Evolutionary conservation across 441 rosid species (phyloP), one percentile per base, ranked within the genome.

Genomic region (Adansonia madagascariensis): DNA sequence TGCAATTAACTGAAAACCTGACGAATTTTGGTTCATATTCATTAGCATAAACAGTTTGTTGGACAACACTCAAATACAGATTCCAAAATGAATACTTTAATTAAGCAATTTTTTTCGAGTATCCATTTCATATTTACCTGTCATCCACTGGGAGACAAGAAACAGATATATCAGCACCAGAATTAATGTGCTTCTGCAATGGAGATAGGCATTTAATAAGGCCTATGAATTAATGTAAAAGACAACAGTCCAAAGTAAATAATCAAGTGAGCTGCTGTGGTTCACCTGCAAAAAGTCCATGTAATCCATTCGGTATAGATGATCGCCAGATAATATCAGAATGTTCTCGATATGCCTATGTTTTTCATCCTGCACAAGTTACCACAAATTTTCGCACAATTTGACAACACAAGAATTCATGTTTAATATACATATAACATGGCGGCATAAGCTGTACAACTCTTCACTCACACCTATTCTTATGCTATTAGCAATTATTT

Each of bases 241-340:
- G 66, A 52, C 41, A 49, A 47, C 52, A 74, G 6, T 44, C 17
- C 7, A 11, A 60, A 8, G 31, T 57, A 55, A 69, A 44, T 27
- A 66, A 70, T 7, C 6, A 20, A 76, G 64, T 41, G 41, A 52
- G 35, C 66, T 61, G 73, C 69, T 60, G 31, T 27, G 24, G 71
- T 75, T 50, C 71, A 91, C 98, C 95, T 91, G 92, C 76, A 94
- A 80, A 79, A 92, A 92, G 73, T 92, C 92, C 91, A 91, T 90
- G 80, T 94, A 92, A 66, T 92, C 97, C 98, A 94, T 94, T 60
- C 91, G 89, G 75, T 92, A 94, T 63, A 94, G 88, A 85, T 94
- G 98, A 84, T 94, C 98, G 6, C 97, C 98, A 4, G 93, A 86
- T 79, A 94, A 84, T 86, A 94, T 90, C 81, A 94, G 84, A 84